Evolutionary conservation across 2,329 filamentous ascomycete genomes (phyloP).

Genomic region (Chrysosporium queenslandicum): DNA sequence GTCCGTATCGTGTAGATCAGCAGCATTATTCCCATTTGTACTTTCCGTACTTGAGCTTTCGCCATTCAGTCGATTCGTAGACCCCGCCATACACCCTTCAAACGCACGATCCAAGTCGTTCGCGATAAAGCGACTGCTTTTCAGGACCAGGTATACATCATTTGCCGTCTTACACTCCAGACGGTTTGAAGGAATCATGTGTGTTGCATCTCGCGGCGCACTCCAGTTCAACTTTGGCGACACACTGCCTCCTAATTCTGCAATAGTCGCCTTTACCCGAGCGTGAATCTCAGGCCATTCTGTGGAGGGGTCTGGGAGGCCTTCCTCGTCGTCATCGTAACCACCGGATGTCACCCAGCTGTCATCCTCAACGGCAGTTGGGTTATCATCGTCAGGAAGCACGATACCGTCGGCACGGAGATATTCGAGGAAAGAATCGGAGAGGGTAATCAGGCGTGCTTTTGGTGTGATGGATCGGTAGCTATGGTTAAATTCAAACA

Average conservation of each 20-base stretch:
- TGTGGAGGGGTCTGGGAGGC: constrained; percentile 46
- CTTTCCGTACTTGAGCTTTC: neutral
- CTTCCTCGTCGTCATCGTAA: constrained; percentile 49
- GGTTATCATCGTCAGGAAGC: constrained; percentile 47
- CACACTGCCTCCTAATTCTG: constrained; percentile 72
- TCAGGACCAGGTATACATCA: constrained; percentile 87
- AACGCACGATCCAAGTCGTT: constrained; percentile 93
- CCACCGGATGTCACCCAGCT: constrained; percentile 55
- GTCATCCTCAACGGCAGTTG: constrained; percentile 34
- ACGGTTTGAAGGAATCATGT: constrained; percentile 79
- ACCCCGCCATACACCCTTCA: constrained; percentile 53
- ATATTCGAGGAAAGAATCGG: constrained; percentile 67
- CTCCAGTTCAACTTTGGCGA: constrained; percentile 97
- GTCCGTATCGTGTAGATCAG: neutral
- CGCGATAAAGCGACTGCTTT: constrained; percentile 87
- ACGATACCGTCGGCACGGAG: constrained; percentile 88
- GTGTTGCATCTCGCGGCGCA: constrained; percentile 87
- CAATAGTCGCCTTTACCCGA: constrained; percentile 64
- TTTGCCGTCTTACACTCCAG: constrained; percentile 82
- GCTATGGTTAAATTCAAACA: constrained; percentile 32
- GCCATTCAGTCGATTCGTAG: constrained; percentile 25
- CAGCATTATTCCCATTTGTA: neutral
- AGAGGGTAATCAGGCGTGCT: constrained; percentile 71
- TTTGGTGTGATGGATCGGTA: constrained; percentile 76
- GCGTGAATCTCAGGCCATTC: constrained; percentile 63